Evolutionary conservation across 140 eudicot genomes (phyloP).

Genomic region (Oenanthe javanica): DNA sequence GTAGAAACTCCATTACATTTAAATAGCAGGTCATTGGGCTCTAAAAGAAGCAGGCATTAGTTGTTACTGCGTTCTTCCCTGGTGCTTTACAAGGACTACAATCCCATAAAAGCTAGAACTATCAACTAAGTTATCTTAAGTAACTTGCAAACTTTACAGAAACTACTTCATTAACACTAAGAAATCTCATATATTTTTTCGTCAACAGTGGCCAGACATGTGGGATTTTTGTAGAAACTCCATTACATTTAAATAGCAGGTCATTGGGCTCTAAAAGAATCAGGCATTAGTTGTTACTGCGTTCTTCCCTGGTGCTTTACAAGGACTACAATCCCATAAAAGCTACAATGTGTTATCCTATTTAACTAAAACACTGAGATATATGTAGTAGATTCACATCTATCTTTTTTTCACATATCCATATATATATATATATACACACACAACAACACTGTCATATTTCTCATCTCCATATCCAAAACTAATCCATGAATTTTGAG

Average conservation of each 20-base stretch:
- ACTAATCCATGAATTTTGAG: background rate
- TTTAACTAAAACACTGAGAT: background rate
- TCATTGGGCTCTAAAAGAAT: no score
- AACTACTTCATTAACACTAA: no score
- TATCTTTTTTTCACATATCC: background rate
- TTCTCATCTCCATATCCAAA: background rate
- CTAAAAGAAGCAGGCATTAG: no score
- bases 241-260: background rate
- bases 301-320: background rate
- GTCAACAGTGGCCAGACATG: no score
- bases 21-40: background rate
- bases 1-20: background rate
- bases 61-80: background rate
- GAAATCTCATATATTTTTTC: no score
- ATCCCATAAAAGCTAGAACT: background rate
- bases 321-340: background rate
- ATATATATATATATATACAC: no score
- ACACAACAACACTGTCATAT: background rate
- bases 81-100: background rate
- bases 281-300: background rate
- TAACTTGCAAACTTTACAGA: no score
- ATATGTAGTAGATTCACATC: background rate
- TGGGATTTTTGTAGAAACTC: background rate
- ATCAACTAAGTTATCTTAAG: no score
- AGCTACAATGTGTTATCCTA: background rate